These are phyloP conservation scores for Lentinula detonsa DNA, from an alignment of 768 basidiomycete species.

Conservation along the genomic window DNA sequence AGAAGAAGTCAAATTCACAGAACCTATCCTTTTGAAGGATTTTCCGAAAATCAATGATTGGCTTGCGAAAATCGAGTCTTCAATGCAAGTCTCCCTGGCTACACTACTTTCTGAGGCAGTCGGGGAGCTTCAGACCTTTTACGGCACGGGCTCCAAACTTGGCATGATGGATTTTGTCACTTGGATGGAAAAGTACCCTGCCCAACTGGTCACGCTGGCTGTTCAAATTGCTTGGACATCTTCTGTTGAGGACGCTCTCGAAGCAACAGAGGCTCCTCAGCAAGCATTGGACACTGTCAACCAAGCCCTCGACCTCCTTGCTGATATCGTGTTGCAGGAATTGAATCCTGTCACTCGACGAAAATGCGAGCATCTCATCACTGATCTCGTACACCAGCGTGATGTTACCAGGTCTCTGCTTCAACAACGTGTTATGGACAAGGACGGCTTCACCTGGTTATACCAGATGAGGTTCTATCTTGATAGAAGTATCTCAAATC, in stretches of 20 bases:
- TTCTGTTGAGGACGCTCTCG: constrained; percentile 70
- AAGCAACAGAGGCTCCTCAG: constrained; percentile 48
- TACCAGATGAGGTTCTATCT: constrained; percentile 99
- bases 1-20: constrained; percentile 82
- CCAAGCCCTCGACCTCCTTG: constrained; percentile 88
- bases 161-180: constrained; percentile 62
- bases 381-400: constrained; percentile 95
- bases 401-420: constrained; percentile 86
- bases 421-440: constrained; percentile 53
- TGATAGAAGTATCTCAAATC: constrained; percentile 61
- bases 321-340: constrained; percentile 92
- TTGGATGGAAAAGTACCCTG: constrained; percentile 94
- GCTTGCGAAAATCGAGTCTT: constrained; percentile 85
- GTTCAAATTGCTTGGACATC: constrained; percentile 93
- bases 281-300: constrained; percentile 67
- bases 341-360: constrained; percentile 86
- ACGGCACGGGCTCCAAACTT: constrained; percentile 58
- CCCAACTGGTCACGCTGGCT: constrained; percentile 94
- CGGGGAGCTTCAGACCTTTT: constrained; percentile 74
- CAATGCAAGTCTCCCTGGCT: constrained; percentile 90
- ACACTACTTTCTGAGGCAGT: constrained; percentile 76
- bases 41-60: constrained; percentile 99
- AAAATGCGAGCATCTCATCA: constrained; percentile 98
- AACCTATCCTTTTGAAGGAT: constrained; percentile 83
- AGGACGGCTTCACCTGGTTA: constrained; percentile 84